Percentiles rank a stretch among this genome's conserved stretches.
Evolutionary conservation across 768 basidiomycete species (phyloP).

Genomic region (Rhodotorula taiwanensis): DNA sequence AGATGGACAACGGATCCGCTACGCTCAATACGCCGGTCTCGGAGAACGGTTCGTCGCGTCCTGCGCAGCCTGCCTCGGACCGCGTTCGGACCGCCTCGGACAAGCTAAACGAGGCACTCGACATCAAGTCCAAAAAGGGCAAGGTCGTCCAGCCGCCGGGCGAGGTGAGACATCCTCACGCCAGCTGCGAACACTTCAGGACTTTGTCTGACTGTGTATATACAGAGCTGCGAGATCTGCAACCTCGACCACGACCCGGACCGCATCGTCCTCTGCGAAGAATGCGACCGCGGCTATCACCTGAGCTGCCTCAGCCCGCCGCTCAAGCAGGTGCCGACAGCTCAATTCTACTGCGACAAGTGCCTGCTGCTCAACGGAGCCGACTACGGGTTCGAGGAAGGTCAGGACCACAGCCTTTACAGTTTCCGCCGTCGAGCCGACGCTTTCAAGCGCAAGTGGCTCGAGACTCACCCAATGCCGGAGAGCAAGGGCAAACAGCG

Average conservation of each 20-base stretch:
- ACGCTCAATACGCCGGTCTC: slow-evolving; percentile 42
- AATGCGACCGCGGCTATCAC: slow-evolving; percentile 85
- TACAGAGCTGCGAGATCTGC: slow-evolving; percentile 79
- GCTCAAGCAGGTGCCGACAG: slow-evolving; percentile 72
- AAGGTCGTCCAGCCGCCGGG: slow-evolving; percentile 6
- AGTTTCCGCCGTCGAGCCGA: slow-evolving; percentile 86
- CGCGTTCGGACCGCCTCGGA: slow-evolving; percentile 38
- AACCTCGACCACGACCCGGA: slow-evolving; percentile 74
- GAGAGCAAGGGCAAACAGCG: slow-evolving; percentile 54
- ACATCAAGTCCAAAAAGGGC: slow-evolving; percentile 16
- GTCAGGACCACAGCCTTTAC: slow-evolving; percentile 85
- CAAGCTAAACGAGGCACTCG: slow-evolving; percentile 38
- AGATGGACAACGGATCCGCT: slow-evolving; percentile 58
- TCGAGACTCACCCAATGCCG: slow-evolving; percentile 53
- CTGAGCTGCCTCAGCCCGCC: slow-evolving; percentile 95
- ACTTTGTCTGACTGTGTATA: background rate
- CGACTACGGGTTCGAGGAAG: slow-evolving; percentile 97
- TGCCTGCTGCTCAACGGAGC: slow-evolving; percentile 86
- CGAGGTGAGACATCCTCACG: slow-evolving; percentile 13
- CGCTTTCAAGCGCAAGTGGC: slow-evolving; percentile 85
- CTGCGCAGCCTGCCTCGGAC: slow-evolving; percentile 8
- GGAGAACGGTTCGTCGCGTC: background rate
- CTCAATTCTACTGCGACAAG: slow-evolving; percentile 91
- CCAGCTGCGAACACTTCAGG: background rate
- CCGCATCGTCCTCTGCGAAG: slow-evolving; percentile 86